Evolutionary conservation across 2,329 filamentous ascomycete species (phyloP).

Genomic region (Penicillium rolfsii): DNA sequence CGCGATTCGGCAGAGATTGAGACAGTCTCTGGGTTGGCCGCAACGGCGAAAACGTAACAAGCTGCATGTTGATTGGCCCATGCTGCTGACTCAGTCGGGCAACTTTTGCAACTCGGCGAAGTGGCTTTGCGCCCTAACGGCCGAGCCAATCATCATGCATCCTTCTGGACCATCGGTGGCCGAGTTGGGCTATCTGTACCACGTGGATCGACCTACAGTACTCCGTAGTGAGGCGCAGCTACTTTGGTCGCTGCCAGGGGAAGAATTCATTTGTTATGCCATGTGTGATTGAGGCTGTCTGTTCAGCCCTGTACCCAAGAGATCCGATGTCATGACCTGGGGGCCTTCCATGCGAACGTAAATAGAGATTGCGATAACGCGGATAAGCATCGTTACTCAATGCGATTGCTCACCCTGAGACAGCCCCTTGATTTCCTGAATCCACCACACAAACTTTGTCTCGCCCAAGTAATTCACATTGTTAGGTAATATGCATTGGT

Average conservation of each 20-base stretch:
- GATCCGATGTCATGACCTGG: background rate
- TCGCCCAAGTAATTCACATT: background rate
- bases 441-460: background rate
- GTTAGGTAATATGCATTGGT: background rate
- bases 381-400: background rate
- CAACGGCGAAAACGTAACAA: slow-evolving; percentile 16
- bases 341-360: no score
- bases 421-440: background rate
- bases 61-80: slow-evolving; percentile 9
- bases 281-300: background rate
- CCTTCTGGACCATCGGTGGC: background rate
- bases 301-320: background rate
- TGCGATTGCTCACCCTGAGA: background rate
- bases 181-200: background rate
- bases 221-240: no score
- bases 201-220: background rate
- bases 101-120: background rate
- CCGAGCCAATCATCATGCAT: background rate
- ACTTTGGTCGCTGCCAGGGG: no score
- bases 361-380: background rate
- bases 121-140: background rate
- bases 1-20: slow-evolving; percentile 16
- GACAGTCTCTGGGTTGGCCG: slow-evolving; percentile 14
- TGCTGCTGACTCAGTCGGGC: background rate
- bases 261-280: background rate